Conservation (phyloP, 306 rosid genomes). For the Pyrus betulifolia region DNA sequence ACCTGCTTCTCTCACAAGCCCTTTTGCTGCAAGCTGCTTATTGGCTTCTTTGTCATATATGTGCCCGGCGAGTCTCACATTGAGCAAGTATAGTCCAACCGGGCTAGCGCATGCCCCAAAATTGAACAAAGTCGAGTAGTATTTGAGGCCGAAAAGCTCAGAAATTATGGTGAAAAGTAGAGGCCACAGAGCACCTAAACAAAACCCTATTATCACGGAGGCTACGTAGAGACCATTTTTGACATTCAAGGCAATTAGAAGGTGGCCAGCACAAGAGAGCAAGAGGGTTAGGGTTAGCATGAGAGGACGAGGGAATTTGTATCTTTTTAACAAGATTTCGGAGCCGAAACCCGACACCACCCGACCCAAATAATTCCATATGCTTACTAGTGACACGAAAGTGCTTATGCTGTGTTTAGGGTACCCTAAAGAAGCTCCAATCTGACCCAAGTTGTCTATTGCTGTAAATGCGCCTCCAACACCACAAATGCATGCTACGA, state of each 20-base stretch:
- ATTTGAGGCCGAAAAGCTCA: slow-evolving; percentile 69
- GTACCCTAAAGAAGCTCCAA: slow-evolving; percentile 29
- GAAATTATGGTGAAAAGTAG: slow-evolving; percentile 73
- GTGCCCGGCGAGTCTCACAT: slow-evolving; percentile 36
- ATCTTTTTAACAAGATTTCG: slow-evolving; percentile 25
- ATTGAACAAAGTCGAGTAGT: slow-evolving; percentile 71
- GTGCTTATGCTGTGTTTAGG: slow-evolving; percentile 32
- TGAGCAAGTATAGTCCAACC: slow-evolving; percentile 31
- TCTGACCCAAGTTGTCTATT: slow-evolving; percentile 47
- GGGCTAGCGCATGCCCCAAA: slow-evolving; percentile 74
- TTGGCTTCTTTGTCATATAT: slow-evolving; percentile 34
- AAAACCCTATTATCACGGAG: slow-evolving; percentile 56
- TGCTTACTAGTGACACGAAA: slow-evolving; percentile 44
- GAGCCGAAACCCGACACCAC: slow-evolving; percentile 43
- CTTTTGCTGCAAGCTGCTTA: slow-evolving; percentile 17
- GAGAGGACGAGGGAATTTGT: slow-evolving; percentile 43
- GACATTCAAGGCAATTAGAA: slow-evolving; percentile 40
- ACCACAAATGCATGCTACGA: slow-evolving; percentile 38
- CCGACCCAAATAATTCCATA: slow-evolving; percentile 55
- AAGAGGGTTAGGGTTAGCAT: slow-evolving; percentile 38
- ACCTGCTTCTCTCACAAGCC: neutral
- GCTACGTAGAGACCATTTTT: slow-evolving; percentile 39
- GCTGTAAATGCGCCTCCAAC: slow-evolving; percentile 53
- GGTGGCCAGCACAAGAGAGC: slow-evolving; percentile 44
- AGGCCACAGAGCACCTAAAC: slow-evolving; percentile 87